phyloP scores from a whole-genome alignment of 352 stramenopile genomes.

The Pythium dissotocum region DNA sequence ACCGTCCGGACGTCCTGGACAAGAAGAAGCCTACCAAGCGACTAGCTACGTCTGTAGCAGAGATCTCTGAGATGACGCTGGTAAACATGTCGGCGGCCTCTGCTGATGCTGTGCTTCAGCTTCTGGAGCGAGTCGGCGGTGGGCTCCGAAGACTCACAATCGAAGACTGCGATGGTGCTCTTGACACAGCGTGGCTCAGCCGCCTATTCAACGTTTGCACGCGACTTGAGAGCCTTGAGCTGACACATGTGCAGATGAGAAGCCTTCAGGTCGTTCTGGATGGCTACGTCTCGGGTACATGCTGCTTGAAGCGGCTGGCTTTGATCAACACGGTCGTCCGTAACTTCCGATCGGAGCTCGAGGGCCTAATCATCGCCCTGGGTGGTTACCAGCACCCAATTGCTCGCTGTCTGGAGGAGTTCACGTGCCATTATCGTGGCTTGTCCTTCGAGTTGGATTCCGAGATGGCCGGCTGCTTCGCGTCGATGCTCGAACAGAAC shows the following conservation, averaged over 20 bases:
- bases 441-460: background rate
- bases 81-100: background rate
- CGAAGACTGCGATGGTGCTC: background rate
- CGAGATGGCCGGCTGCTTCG: background rate
- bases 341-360: no score
- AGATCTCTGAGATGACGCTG: background rate
- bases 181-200: background rate
- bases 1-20: background rate
- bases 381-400: background rate
- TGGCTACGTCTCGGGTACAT: background rate
- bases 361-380: background rate
- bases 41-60: background rate
- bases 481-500: background rate
- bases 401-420: background rate
- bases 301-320: background rate
- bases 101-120: background rate
- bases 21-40: background rate
- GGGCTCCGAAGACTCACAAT: background rate
- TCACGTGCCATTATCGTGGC: background rate
- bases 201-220: background rate
- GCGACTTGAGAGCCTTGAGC: background rate
- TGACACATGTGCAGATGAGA: background rate
- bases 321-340: background rate
- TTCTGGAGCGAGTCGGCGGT: background rate
- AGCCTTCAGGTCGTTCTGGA: background rate